Base-by-base conservation (phyloP, 2,329 filamentous ascomycete species). In the Spiromastix sp. region DNA sequence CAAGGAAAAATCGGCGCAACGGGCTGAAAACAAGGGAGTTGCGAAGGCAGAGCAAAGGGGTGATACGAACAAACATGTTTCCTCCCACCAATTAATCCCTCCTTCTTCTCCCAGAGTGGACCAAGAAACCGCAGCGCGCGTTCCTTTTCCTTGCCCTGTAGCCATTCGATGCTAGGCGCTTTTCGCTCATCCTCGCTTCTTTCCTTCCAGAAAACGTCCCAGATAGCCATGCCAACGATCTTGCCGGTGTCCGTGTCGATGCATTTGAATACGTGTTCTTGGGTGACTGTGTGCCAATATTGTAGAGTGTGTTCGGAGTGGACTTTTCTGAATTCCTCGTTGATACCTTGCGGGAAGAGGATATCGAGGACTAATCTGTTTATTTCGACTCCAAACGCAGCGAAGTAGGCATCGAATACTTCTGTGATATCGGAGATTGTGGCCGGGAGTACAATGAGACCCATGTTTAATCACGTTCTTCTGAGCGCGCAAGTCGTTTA, bases 261-360 rank as follows among this genome's bases (percentile, higher is more conserved):
- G 31, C 59, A 66, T 49, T 70, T 70, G 40, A 63, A 51, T 4
- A 65, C 70, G 47, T 68, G 66, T 38, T 69, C 66, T 12, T 51
- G 50, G 9, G 54, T 47, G 38, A 50, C 57, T 9, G 50, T 56
- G n/a, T 58, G 48, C 56, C 54, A 57, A 26, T 50, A 57, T 34
- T 63, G 52, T 10, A 63, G 44, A 1, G 62, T 67, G 13, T 59
- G 62, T 2, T 51, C 51, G 18, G 63, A 52, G 42, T 70, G 67
- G 3, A 50, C 56, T 36, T 62, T 57, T 25, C 66, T 60, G 48
- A 67, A 67, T 4, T 55, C 52, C 20, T 48, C 43, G 15, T 55
- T 49, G 33, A 46, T 26, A 24, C 55, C 52, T 12, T 36, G 30
- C 19, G 42, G 42, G 1, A 66, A 60, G 10, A 68, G 49, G 11